Evolutionary conservation across 176 grass and related monocot genomes (phyloP).

Genomic region (Sorghum bicolor): Sorghum_bicolor_NCBIv3 NC_012875.2:59808501-59809000

Average conservation of each 20-base stretch:
- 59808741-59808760: too few species aligned
- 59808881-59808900: neutral
- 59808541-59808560: neutral
- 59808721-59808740: too few species aligned
- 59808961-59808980: neutral
- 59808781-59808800: neutral
- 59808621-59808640: too few species aligned
- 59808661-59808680: too few species aligned
- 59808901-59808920: slow-evolving; percentile 22
- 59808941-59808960: neutral
- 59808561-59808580: neutral
- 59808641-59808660: neutral
- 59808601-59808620: neutral
- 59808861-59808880: neutral
- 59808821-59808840: neutral
- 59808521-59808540: too few species aligned
- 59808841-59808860: neutral
- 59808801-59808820: neutral
- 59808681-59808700: too few species aligned
- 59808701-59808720: too few species aligned
- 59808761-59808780: too few species aligned
- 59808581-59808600: too few species aligned
- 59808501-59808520: too few species aligned
- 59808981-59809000: too few species aligned
- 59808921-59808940: too few species aligned